phyloP scores from a whole-genome alignment of 495 filamentous ascomycete genomes.

The Tuber borchii region DNA sequence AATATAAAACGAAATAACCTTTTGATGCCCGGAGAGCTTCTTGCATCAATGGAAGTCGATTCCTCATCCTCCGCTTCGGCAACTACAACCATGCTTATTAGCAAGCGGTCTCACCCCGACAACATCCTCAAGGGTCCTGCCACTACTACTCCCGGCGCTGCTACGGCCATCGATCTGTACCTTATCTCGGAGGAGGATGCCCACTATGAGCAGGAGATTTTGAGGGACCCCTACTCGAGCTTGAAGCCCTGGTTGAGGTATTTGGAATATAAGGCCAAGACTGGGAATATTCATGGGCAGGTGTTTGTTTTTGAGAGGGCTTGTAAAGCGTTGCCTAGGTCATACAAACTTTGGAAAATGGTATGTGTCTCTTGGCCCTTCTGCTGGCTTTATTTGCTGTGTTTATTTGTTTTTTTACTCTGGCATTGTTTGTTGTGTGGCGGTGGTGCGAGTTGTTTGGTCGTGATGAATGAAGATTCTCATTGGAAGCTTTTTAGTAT shows the following conservation, averaged over 20 bases:
- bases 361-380: constrained; percentile 46
- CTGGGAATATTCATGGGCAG: constrained; percentile 81
- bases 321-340: constrained; percentile 79
- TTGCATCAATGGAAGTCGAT: constrained; percentile 44
- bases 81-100: constrained; percentile 47
- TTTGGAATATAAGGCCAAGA: constrained; percentile 80
- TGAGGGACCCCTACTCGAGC: constrained; percentile 68
- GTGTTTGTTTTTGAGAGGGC: constrained; percentile 93
- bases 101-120: constrained; percentile 49
- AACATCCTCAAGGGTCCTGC: constrained; percentile 47
- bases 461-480: background rate
- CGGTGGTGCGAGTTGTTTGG: constrained; percentile 7
- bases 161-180: constrained; percentile 54
- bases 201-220: constrained; percentile 91
- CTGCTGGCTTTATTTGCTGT: constrained; percentile 28
- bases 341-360: constrained; percentile 99
- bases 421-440: constrained; percentile 5
- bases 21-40: constrained; percentile 57
- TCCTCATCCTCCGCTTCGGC: constrained; percentile 23
- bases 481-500: constrained; percentile 53
- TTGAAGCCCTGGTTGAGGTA: constrained; percentile 96
- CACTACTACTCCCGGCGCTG: constrained; percentile 44
- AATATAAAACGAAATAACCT: background rate
- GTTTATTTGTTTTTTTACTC: constrained; percentile 1
- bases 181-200: constrained; percentile 85